Conservation (phyloP, 495 filamentous ascomycete genomes). For the Podospora didyma region DNA sequence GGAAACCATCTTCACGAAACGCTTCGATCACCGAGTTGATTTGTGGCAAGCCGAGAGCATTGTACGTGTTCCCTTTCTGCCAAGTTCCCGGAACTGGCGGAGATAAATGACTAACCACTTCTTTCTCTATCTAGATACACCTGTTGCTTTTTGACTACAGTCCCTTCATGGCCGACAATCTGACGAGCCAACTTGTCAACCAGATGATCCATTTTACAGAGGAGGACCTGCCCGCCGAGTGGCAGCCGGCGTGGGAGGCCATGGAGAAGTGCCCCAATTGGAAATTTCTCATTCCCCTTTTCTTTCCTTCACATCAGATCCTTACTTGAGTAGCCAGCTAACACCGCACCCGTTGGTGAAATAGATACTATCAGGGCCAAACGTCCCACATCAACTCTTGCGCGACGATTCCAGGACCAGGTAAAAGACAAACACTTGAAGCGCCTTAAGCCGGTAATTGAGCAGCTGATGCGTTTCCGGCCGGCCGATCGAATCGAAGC, state of each 20-base stretch:
- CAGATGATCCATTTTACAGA: slow-evolving; percentile 22
- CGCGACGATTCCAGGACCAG: background rate
- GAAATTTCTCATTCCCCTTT: background rate
- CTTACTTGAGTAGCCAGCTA: background rate
- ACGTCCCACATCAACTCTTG: background rate
- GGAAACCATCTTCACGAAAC: slow-evolving; percentile 39
- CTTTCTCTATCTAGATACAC: background rate
- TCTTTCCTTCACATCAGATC: background rate
- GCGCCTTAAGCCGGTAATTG: slow-evolving; percentile 2
- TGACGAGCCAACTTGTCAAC: slow-evolving; percentile 2
- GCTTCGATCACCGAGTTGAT: slow-evolving; percentile 40
- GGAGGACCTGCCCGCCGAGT: slow-evolving; percentile 18
- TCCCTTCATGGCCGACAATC: background rate
- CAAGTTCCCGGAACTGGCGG: background rate
- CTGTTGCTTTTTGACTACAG: background rate
- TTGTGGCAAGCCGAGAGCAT: slow-evolving; percentile 43
- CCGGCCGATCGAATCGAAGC: slow-evolving; percentile 6
- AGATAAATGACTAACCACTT: background rate
- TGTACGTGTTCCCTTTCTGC: slow-evolving; percentile 23
- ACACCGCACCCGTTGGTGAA: background rate
- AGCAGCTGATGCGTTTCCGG: slow-evolving; percentile 14
- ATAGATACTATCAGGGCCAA: background rate
- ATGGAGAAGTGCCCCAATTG: background rate
- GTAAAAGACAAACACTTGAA: background rate
- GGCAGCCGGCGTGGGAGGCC: slow-evolving; percentile 3